These are phyloP conservation scores for Dictyostelium intermedium DNA, from an alignment of 78 protist species.

Conservation along the genomic window DNA sequence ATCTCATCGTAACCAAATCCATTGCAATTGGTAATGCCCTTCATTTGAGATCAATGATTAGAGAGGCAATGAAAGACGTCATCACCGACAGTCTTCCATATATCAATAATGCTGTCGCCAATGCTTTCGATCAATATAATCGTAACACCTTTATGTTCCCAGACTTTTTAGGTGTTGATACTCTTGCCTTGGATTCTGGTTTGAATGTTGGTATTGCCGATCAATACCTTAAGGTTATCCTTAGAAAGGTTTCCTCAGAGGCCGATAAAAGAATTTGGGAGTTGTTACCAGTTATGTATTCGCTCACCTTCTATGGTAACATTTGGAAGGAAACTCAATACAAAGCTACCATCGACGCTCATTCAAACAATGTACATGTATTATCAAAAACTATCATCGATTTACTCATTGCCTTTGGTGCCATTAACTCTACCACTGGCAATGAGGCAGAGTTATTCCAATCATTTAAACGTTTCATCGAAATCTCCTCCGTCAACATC, in stretches of 20 bases:
- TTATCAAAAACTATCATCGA: constrained; percentile 45
- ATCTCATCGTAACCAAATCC: constrained; percentile 29
- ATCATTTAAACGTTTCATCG: constrained; percentile 36
- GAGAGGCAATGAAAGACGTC: constrained; percentile 47
- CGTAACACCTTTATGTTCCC: constrained; percentile 72
- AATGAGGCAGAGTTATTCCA: constrained; percentile 46
- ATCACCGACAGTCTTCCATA: constrained; percentile 48
- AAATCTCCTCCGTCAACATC: constrained; percentile 52
- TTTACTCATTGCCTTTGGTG: constrained; percentile 62
- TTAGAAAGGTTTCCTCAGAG: constrained; percentile 44
- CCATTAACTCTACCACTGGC: constrained; percentile 49
- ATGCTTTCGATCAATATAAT: constrained; percentile 74
- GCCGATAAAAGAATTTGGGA: constrained; percentile 72
- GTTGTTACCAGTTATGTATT: constrained; percentile 73
- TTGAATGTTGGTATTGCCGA: constrained; percentile 79
- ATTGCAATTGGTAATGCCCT: constrained; percentile 82
- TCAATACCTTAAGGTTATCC: constrained; percentile 74
- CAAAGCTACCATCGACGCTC: constrained; percentile 60
- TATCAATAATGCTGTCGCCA: constrained; percentile 31
- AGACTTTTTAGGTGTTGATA: constrained; percentile 70
- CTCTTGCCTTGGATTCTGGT: constrained; percentile 81
- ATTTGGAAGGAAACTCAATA: constrained; percentile 76
- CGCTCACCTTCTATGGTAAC: constrained; percentile 51
- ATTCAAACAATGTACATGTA: constrained; percentile 73
- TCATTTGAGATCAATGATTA: constrained; percentile 65